Evolutionary conservation across 2,329 filamentous ascomycete species (phyloP).

Genomic region (Pyrenochaeta sp.): DNA sequence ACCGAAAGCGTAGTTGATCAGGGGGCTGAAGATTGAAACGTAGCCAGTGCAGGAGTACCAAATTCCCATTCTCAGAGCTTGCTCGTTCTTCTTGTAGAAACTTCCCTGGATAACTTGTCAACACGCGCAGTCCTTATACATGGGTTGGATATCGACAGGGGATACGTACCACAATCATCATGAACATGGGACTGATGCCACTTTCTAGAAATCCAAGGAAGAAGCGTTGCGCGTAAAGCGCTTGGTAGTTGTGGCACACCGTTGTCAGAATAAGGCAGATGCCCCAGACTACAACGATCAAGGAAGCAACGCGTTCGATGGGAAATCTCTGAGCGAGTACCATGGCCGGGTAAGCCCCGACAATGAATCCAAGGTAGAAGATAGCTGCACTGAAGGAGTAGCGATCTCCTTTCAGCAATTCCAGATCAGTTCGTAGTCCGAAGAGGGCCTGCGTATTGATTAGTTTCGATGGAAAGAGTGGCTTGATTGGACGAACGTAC

Average conservation of each 20-base stretch:
- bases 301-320: constrained; percentile 57
- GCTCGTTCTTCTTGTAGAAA: constrained; percentile 65
- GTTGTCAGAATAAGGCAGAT: constrained; percentile 57
- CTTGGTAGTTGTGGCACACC: constrained; percentile 59
- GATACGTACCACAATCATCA: constrained; percentile 42
- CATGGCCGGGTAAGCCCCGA: constrained; percentile 59
- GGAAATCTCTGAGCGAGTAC: constrained; percentile 56
- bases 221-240: constrained; percentile 59
- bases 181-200: constrained; percentile 62
- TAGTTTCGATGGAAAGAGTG: background rate
- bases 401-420: constrained; percentile 49
- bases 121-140: background rate
- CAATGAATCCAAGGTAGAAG: constrained; percentile 59
- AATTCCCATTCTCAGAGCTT: constrained; percentile 65
- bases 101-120: constrained; percentile 57
- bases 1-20: constrained; percentile 39
- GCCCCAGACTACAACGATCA: constrained; percentile 56
- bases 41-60: constrained; percentile 69
- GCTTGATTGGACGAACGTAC: constrained; percentile 35
- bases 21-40: constrained; percentile 25
- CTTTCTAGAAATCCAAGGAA: constrained; percentile 63
- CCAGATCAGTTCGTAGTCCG: constrained; percentile 41
- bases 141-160: background rate
- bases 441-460: constrained; percentile 36
- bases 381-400: constrained; percentile 56